Conservation (phyloP, 2,329 filamentous ascomycete species). For the Fusarium xyrophilum region DNA sequence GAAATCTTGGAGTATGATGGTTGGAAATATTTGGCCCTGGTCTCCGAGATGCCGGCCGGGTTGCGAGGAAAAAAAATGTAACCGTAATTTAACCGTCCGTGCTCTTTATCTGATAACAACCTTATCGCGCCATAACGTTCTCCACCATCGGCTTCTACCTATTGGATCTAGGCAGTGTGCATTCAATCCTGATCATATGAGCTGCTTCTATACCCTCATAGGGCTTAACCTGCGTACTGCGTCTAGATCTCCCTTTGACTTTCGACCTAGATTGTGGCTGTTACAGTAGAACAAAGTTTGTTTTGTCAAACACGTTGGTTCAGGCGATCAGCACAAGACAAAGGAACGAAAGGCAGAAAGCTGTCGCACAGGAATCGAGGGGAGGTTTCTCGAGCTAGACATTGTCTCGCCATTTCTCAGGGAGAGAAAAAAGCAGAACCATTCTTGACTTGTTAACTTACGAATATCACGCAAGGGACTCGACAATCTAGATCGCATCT, state of each 20-base stretch:
- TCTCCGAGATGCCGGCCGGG: constrained; percentile 7
- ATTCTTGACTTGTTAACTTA: not conserved
- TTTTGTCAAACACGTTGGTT: constrained; percentile 5
- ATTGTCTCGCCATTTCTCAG: constrained; percentile 4
- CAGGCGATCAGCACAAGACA: not conserved
- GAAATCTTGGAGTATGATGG: constrained; percentile 22
- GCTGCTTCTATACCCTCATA: not conserved
- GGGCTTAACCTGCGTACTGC: not conserved
- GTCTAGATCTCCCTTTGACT: constrained; percentile 11
- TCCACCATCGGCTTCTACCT: constrained; percentile 8
- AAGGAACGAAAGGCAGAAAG: constrained; percentile 7
- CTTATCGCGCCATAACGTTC: constrained; percentile 31
- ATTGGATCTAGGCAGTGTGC: constrained; percentile 3
- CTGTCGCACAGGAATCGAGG: constrained; percentile 33
- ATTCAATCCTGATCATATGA: constrained; percentile 24
- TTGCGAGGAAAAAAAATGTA: constrained; percentile 32
- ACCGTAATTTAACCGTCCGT: constrained; percentile 34
- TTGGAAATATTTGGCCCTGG: constrained; percentile 16
- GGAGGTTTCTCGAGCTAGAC: constrained; percentile 13
- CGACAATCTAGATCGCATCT: not conserved
- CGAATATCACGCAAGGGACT: not conserved
- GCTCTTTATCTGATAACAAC: constrained; percentile 23
- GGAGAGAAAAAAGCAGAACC: constrained; percentile 15
- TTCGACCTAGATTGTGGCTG: constrained; percentile 11
- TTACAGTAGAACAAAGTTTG: constrained; percentile 17